Percentiles rank a stretch among this genome's conserved stretches.
These are phyloP conservation scores for Zygoascus sp. DNA, from an alignment of 1,139 yeast species.

Conservation along the genomic window DNA sequence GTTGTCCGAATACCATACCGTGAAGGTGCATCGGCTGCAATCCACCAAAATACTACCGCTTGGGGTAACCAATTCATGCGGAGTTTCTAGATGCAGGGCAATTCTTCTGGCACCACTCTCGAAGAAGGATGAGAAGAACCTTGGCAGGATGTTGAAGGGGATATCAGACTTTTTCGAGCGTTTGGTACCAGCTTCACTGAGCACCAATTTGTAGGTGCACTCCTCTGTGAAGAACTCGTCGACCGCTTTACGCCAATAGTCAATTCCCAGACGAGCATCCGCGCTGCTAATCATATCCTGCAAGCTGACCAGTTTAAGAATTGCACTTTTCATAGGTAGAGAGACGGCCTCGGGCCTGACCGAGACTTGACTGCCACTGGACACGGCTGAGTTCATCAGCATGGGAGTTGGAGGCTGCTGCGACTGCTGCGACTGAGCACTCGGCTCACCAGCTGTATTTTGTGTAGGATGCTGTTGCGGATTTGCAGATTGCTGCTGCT, in stretches of 20 bases:
- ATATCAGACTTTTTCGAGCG: constrained; percentile 60
- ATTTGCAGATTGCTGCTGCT: constrained; percentile 18
- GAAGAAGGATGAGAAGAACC: constrained; percentile 53
- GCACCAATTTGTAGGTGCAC: constrained; percentile 43
- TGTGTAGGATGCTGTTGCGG: constrained; percentile 12
- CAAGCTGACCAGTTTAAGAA: constrained; percentile 37
- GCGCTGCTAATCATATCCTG: constrained; percentile 40
- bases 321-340: constrained; percentile 32
- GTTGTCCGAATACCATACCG: constrained; percentile 62
- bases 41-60: constrained; percentile 63
- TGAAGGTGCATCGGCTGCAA: constrained; percentile 52
- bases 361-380: constrained; percentile 14
- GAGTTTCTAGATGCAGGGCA: constrained; percentile 56
- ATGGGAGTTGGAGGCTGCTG: constrained; percentile 3
- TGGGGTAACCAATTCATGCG: constrained; percentile 62
- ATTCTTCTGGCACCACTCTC: constrained; percentile 53
- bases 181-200: constrained; percentile 27
- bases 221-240: constrained; percentile 48
- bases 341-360: constrained; percentile 22
- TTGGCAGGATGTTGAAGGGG: constrained; percentile 60
- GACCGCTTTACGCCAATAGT: constrained; percentile 46
- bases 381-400: constrained; percentile 11
- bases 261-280: constrained; percentile 38
- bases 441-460: constrained; percentile 7
- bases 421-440: too few species aligned